These are phyloP conservation scores for Mycogone perniciosa DNA, from an alignment of 2,329 filamentous ascomycete genomes.

Conservation along the genomic window DNA sequence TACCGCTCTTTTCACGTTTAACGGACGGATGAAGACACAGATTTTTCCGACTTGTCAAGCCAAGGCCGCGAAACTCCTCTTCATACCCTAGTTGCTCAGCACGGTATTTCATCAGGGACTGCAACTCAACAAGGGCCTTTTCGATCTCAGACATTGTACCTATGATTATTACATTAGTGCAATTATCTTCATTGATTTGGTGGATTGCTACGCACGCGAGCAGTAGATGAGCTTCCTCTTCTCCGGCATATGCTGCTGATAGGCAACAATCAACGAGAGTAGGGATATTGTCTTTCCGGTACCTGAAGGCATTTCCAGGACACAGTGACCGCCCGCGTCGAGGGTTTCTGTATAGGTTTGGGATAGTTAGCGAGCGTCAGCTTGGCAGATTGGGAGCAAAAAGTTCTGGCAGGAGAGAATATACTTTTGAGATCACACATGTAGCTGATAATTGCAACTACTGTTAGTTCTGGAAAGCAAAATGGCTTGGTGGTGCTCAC, in stretches of 20 bases:
- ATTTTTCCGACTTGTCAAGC: constrained; percentile 94
- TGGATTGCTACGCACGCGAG: constrained; percentile 55
- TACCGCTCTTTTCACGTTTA: constrained; percentile 91
- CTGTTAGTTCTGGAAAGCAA: not conserved
- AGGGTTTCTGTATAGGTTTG: constrained; percentile 54
- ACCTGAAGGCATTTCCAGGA: constrained; percentile 97
- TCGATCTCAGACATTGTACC: constrained; percentile 99
- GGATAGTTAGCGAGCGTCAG: not conserved
- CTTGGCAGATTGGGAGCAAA: not conserved
- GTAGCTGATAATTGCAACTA: constrained; percentile 32
- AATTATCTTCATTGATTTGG: not conserved
- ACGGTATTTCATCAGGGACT: constrained; percentile 91
- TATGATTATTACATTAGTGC: constrained; percentile 20
- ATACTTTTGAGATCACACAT: constrained; percentile 54
- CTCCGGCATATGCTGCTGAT: constrained; percentile 89
- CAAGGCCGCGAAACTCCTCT: constrained; percentile 89
- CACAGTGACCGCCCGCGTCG: constrained; percentile 90
- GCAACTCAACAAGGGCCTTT: constrained; percentile 87
- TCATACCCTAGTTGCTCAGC: constrained; percentile 79
- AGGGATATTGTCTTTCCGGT: constrained; percentile 97
- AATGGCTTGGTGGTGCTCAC: constrained; percentile 26
- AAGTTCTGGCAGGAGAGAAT: not conserved
- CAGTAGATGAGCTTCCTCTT: constrained; percentile 97
- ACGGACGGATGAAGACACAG: constrained; percentile 93
- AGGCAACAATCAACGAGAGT: constrained; percentile 90